A percentile compares a stretch with the other conserved stretches of the same genome.
phyloP scores from a whole-genome alignment of 2,329 filamentous ascomycete genomes.

The Talaromyces sp. region DNA sequence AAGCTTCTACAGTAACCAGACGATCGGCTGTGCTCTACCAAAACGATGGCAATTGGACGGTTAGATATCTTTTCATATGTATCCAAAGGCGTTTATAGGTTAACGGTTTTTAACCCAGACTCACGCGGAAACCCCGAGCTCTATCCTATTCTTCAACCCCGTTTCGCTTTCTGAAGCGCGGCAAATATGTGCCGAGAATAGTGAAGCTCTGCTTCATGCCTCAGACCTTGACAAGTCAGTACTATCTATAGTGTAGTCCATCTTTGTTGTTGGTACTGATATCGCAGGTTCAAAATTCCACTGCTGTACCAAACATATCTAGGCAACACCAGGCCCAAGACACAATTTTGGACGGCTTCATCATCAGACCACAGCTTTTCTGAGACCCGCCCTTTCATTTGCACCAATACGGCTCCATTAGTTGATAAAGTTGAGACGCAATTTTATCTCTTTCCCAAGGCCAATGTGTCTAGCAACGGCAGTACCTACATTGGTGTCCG shows the following conservation, averaged over 20 bases:
- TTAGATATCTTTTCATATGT: too few relatives aligned
- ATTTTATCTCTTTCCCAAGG: slow-evolving; percentile 8
- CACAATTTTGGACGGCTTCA: background rate
- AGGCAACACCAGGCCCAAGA: background rate
- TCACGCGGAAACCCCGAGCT: background rate
- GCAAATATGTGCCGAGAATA: background rate
- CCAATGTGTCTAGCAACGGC: background rate
- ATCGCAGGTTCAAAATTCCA: background rate
- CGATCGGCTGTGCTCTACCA: slow-evolving; percentile 1
- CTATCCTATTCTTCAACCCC: background rate
- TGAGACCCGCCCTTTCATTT: background rate
- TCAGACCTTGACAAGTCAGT: background rate
- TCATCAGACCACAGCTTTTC: background rate
- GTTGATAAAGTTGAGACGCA: slow-evolving; percentile 2
- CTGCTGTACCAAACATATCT: background rate
- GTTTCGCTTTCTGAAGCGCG: background rate
- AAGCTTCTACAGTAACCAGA: too few relatives aligned
- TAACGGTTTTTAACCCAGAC: background rate
- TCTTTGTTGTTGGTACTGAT: background rate
- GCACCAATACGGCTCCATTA: slow-evolving; percentile 6
- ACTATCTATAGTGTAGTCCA: background rate
- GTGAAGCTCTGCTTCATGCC: background rate
- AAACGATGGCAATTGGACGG: slow-evolving; percentile 7
- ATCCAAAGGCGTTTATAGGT: background rate
- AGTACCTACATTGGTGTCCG: slow-evolving; percentile 1